Evolutionary conservation across 1,139 yeast genomes (phyloP).

Genomic region (Candida mesenterica): DNA sequence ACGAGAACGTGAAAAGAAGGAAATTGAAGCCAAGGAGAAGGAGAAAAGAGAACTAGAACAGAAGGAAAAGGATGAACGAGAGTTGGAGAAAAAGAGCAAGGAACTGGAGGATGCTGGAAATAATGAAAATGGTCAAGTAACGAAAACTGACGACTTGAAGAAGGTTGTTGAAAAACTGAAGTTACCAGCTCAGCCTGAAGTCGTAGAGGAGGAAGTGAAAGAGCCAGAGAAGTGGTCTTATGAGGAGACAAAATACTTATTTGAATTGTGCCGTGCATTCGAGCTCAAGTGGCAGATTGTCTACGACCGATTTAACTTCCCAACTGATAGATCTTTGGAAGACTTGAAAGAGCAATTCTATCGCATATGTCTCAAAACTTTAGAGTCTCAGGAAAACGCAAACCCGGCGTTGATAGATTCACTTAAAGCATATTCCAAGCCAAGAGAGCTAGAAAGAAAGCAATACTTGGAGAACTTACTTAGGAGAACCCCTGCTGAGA

Average conservation of each 20-base stretch:
- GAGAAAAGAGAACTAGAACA: slow-evolving; percentile 15
- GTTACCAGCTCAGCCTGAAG: slow-evolving; percentile 1
- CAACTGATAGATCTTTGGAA: slow-evolving; percentile 50
- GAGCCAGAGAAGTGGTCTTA: slow-evolving; percentile 55
- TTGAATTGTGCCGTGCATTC: slow-evolving; percentile 66
- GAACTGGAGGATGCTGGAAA: slow-evolving; percentile 8
- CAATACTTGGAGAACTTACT: slow-evolving; percentile 73
- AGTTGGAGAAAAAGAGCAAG: slow-evolving; percentile 8
- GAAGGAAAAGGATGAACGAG: slow-evolving; percentile 4
- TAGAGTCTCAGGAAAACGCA: slow-evolving; percentile 47
- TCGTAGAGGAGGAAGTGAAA: slow-evolving; percentile 9
- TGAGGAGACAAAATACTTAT: slow-evolving; percentile 74
- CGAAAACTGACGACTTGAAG: slow-evolving; percentile 6
- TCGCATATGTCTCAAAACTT: slow-evolving; percentile 36
- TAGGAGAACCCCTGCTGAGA: slow-evolving; percentile 89
- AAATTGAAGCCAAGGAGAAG: slow-evolving; percentile 13
- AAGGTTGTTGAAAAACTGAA: slow-evolving; percentile 4
- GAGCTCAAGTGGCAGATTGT: slow-evolving; percentile 90
- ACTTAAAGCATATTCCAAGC: slow-evolving; percentile 56
- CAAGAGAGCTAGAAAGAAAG: slow-evolving; percentile 74
- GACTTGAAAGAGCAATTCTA: slow-evolving; percentile 85
- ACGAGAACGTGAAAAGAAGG: slow-evolving; percentile 24
- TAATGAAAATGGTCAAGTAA: too few species aligned
- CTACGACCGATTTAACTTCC: slow-evolving; percentile 64
- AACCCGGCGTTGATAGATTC: slow-evolving; percentile 49